Evolutionary conservation across 768 basidiomycete genomes (phyloP), one percentile per base, ranked within the genome.

Genomic region (Gymnopilus junonius): DNA sequence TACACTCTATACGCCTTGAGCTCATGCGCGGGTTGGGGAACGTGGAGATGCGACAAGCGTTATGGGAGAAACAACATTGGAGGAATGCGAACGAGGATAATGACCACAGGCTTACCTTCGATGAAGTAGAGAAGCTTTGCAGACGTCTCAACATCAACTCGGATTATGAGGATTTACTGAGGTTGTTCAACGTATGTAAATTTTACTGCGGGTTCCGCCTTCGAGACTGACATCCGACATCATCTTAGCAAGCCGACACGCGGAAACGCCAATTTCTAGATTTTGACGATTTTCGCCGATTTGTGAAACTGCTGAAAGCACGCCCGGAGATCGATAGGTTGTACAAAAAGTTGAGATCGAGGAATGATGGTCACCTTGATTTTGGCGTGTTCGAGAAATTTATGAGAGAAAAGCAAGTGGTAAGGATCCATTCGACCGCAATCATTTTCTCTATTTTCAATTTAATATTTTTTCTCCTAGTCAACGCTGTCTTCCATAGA

Each of bases 11-110:
- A 45, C 83, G 93, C 14, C 82, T 87, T 69, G 86, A 88, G 61
- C 84, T 95, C 43, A 92, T 92, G 91, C 85, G 82, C 8, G 90
- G 90, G 0, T 77, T 87, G 4, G 92, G 89, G 17, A 87, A 89
- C 66, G 74, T 82, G 45, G 88, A 91, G 65, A 82, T 91, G 69
- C 78, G 92, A 7, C 85, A 93, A 71, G 82, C 85, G 0, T 77
- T 94, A 14, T 95, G 93, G 94, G 88, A 93, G 75, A 87, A 85
- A 63, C 91, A 91, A 70, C 90, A 91, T 70, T 95, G 93, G 93
- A 93, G 88, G 71, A 83, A 82, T 29, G 86, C 88, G 1, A 90
- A 90, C 65, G 82, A 85, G 39, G 80, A 83, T 42, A 75, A 79
- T 35, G 87, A 90, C 70, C 83, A 88, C 65, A 82, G 83, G 71